phyloP scores from a whole-genome alignment of 768 basidiomycete species.

The Cystobasidium onofrii region DNA sequence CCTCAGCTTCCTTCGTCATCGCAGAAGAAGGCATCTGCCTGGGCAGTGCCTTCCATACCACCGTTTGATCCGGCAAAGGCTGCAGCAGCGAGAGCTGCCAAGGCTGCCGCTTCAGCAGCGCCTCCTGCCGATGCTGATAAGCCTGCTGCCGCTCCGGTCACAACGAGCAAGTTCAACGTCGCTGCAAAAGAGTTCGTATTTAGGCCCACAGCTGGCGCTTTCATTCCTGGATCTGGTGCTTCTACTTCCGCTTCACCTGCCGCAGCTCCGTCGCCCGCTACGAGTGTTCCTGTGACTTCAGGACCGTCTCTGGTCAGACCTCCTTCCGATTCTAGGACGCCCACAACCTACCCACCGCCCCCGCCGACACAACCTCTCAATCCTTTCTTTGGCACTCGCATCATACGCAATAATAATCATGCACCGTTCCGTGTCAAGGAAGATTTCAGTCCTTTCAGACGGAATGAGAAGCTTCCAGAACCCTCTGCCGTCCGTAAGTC shows the following conservation, averaged over 20 bases:
- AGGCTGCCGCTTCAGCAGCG: not conserved
- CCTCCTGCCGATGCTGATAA: not conserved
- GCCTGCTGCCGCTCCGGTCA: not conserved
- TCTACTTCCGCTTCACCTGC: constrained; percentile 6
- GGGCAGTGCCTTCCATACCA: constrained; percentile 15
- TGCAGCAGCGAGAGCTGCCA: constrained; percentile 23
- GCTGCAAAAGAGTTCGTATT: constrained; percentile 21
- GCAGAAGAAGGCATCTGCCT: constrained; percentile 18
- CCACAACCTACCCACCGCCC: too few relatives aligned
- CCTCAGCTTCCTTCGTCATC: not conserved
- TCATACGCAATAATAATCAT: not conserved
- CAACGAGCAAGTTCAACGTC: constrained; percentile 25
- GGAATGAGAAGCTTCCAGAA: not conserved
- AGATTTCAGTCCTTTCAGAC: constrained; percentile 22
- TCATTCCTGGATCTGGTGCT: constrained; percentile 11
- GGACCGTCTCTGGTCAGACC: not conserved
- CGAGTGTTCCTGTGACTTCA: not conserved
- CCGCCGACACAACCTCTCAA: not conserved
- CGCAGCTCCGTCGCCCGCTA: not conserved
- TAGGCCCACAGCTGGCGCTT: constrained; percentile 3
- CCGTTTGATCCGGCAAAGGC: constrained; percentile 9
- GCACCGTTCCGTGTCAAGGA: constrained; percentile 19
- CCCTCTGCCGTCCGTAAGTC: not conserved
- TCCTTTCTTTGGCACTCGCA: constrained; percentile 20
- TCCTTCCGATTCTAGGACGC: not conserved